Evolutionary conservation across 129 eudicot genomes (phyloP), one percentile per base, ranked within the genome.

Genomic region (Gnaphalium uliginosum): DNA sequence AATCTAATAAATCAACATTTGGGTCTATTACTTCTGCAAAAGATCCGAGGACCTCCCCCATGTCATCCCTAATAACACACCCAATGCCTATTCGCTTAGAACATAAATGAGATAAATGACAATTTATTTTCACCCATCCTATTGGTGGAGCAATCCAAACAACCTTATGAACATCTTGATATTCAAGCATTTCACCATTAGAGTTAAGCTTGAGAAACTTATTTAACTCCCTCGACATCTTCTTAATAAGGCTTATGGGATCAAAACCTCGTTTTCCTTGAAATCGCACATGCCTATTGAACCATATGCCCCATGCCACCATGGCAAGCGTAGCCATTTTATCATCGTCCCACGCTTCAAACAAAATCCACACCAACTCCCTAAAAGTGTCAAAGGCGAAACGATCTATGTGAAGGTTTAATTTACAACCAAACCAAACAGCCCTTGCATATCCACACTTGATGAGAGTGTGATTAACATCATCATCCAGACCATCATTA

Each of bases 271-370:
- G 4, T 32, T 22, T 22, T 4, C 18, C 19, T 13, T 57, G 68
- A 26, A 22, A 72, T 32, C 67, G 53, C 27, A 6, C 29, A 19
- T 72, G 60, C 76, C 53, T 57, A 23, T 72, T 72, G 6, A 2
- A 58, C 76, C 76, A 72, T 22, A 72, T 18, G 13, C 56, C 68
- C 76, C 76, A 72, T 14, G 76, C 76, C 56, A 57, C 54, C 76
- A 72, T 72, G 9, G 76, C 54, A 54, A 66, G 35, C 22, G 15
- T 2, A 57, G 76, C 68, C 17, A 57, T 7, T 4, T 51, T 14
- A 57, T 72, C 54, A 32, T 19, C 15, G 14, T 72, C 76, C 35
- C 50, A 57, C 30, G 7, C 1, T 7, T 24, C 4, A 61, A 54
- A 73, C 27, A 58, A 25, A 73, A 21, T 0, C 15, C 23, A 22